A percentile compares a stretch with the other conserved stretches of the same genome.
Conservation (phyloP, 352 stramenopile species). For the Globisporangium takayamanum region DNA sequence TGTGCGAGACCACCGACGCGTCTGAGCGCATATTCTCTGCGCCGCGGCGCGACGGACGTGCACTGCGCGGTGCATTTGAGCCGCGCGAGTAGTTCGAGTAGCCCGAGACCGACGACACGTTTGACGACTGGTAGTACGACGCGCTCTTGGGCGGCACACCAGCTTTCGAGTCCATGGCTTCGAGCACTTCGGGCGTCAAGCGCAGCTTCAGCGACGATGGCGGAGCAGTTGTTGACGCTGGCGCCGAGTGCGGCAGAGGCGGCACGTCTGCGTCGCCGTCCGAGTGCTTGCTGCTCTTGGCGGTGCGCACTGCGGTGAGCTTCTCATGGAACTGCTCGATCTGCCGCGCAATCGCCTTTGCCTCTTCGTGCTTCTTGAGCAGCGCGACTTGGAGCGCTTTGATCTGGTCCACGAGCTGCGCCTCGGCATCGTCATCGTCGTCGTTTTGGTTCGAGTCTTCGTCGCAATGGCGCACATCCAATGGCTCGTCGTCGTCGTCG, state of each 20-base stretch:
- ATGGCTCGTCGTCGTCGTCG: conserved; percentile 12
- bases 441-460: conserved; percentile 54
- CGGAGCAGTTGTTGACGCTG: conserved; percentile 1
- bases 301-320: conserved; percentile 28
- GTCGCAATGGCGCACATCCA: conserved; percentile 11
- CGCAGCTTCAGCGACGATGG: conserved; percentile 31
- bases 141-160: conserved; percentile 38
- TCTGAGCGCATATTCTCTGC: conserved; percentile 24
- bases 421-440: conserved; percentile 35
- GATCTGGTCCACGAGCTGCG: conserved; percentile 56
- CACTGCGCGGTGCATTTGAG: conserved; percentile 23
- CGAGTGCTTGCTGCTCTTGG: neutral
- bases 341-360: conserved; percentile 52
- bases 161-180: conserved; percentile 50
- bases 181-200: conserved; percentile 46
- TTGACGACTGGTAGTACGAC: conserved; percentile 49
- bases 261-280: neutral
- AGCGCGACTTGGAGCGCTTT: conserved; percentile 60
- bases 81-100: conserved; percentile 48
- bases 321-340: conserved; percentile 48
- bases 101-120: conserved; percentile 56
- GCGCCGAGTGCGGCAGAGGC: conserved; percentile 7
- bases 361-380: conserved; percentile 73
- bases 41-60: conserved; percentile 4
- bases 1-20: conserved; percentile 51